phyloP scores from a whole-genome alignment of 1,284 basidiomycete genomes.

The Boletus semigastroideus region DNA sequence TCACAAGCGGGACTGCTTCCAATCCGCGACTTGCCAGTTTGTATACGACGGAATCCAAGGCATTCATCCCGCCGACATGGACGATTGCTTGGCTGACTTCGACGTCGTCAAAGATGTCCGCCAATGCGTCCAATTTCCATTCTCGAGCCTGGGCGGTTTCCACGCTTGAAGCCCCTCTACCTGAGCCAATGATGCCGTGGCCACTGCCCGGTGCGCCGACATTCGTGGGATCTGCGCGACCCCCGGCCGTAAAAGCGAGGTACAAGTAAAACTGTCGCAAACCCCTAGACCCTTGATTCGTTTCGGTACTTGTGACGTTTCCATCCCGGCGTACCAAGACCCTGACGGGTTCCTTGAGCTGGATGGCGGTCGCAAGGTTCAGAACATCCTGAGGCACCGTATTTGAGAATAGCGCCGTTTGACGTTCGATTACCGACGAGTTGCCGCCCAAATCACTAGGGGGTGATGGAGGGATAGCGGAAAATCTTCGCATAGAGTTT shows the following conservation, averaged over 20 bases:
- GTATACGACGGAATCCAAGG: constrained; percentile 85
- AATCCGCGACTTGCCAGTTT: constrained; percentile 84
- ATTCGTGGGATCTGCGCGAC: constrained; percentile 59
- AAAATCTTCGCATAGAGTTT: constrained; percentile 57
- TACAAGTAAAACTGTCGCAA: constrained; percentile 93
- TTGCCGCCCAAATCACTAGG: constrained; percentile 35
- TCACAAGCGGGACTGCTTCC: constrained; percentile 62
- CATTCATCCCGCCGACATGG: constrained; percentile 84
- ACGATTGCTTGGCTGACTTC: constrained; percentile 84
- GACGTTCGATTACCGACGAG: constrained; percentile 66
- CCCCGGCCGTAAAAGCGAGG: constrained; percentile 85
- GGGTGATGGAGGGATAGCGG: constrained; percentile 50
- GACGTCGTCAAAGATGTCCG: constrained; percentile 90
- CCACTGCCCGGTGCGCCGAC: constrained; percentile 56
- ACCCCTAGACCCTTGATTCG: constrained; percentile 73
- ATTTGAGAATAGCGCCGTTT: constrained; percentile 95
- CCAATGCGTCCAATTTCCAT: constrained; percentile 96
- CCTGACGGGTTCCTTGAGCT: constrained; percentile 91
- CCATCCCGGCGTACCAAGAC: constrained; percentile 96
- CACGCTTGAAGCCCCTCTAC: constrained; percentile 73
- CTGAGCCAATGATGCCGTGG: constrained; percentile 88
- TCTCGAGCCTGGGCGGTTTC: constrained; percentile 89
- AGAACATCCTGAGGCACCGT: constrained; percentile 93
- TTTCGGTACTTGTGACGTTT: constrained; percentile 72
- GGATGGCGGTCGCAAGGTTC: constrained; percentile 84